Percentiles rank a stretch among this genome's conserved stretches.
phyloP scores from a whole-genome alignment of 179 eudicot genomes.

The Silene vulgaris region DNA sequence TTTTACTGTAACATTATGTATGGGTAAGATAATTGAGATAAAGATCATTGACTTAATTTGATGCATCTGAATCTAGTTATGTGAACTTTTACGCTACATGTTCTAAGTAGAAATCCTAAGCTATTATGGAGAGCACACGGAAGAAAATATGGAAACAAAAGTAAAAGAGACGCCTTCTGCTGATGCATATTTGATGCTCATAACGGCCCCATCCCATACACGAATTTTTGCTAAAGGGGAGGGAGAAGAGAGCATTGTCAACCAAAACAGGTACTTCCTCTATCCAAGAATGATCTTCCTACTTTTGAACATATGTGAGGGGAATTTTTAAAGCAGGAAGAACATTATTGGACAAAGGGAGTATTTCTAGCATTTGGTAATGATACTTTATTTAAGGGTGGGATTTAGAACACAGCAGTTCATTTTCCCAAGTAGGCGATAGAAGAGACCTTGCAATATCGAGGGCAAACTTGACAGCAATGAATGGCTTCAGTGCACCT shows the following conservation, averaged over 20 bases:
- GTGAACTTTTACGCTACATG: neutral
- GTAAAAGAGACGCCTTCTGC: neutral
- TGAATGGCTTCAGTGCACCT: conserved; percentile 34
- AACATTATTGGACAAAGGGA: neutral
- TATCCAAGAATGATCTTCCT: neutral
- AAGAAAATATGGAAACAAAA: neutral
- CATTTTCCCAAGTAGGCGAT: conserved; percentile 13
- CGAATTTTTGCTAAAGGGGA: neutral
- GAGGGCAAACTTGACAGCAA: conserved; percentile 38
- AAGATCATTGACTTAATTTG: neutral
- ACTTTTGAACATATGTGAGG: neutral
- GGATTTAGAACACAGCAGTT: conserved; percentile 6
- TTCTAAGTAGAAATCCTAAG: neutral
- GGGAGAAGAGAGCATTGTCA: neutral
- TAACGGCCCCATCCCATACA: neutral
- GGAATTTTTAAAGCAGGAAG: too few species aligned
- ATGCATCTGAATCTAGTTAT: neutral
- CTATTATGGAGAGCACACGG: neutral
- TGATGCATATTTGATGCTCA: neutral
- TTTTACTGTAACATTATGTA: neutral
- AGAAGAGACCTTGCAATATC: conserved; percentile 40
- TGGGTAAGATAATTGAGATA: neutral
- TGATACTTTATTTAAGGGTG: neutral
- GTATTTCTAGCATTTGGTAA: neutral
- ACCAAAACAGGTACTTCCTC: conserved; percentile 3